Percentiles rank a stretch among this genome's conserved stretches.
Conservation (phyloP, 257 asterid species). For the Rhazya stricta region DNA sequence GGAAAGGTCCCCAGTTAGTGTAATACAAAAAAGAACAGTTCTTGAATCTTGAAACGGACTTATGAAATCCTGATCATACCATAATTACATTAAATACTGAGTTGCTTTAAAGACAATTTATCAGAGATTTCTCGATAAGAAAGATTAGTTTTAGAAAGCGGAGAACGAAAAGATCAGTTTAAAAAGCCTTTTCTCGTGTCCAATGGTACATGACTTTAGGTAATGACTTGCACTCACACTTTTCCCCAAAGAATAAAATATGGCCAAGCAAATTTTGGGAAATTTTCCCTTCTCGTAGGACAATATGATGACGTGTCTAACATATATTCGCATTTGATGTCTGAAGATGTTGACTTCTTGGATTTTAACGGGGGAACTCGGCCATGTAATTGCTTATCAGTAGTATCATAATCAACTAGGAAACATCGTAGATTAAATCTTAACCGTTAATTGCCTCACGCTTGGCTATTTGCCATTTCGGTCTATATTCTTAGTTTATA, state of each 20-base stretch:
- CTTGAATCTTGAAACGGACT: not conserved
- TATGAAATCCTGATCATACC: not conserved
- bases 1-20: not conserved
- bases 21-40: not conserved
- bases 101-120: conserved; percentile 2
- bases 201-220: not conserved
- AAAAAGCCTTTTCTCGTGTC: conserved; percentile 12
- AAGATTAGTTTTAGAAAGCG: conserved; percentile 3
- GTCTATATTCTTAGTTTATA: not conserved
- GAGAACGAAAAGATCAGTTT: conserved; percentile 1
- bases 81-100: not conserved
- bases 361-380: too few species aligned
- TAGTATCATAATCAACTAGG: too few species aligned
- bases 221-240: not conserved
- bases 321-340: not conserved
- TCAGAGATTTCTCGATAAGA: not conserved
- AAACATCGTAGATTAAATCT: too few species aligned
- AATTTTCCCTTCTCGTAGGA: not conserved
- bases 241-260: not conserved
- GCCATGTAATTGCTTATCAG: too few species aligned
- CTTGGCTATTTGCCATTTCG: not conserved
- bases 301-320: conserved; percentile 3
- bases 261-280: not conserved
- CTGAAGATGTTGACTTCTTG: not conserved
- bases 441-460: too few species aligned